These are phyloP conservation scores for Ordospora pajunii DNA, from an alignment of 371 early-diverging fungal genomes.

Conservation along the genomic window DNA sequence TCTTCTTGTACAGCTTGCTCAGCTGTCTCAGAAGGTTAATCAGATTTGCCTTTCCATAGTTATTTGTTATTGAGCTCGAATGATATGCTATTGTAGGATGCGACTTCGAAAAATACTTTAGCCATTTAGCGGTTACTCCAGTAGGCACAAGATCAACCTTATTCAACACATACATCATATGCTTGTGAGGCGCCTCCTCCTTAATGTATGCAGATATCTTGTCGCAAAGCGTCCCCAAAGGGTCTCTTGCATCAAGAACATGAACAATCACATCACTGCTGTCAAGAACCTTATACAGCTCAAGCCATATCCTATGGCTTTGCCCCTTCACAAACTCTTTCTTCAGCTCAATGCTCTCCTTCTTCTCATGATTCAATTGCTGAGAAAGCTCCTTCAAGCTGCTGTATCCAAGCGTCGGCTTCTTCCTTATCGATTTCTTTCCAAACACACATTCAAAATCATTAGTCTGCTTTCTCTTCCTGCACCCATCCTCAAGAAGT, in stretches of 20 bases:
- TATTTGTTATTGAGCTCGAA: slow-evolving; percentile 78
- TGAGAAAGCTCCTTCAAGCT: slow-evolving; percentile 73
- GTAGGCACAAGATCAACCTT: slow-evolving; percentile 98
- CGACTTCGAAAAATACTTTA: slow-evolving; percentile 73
- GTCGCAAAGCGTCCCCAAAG: slow-evolving; percentile 82
- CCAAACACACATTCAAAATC: slow-evolving; percentile 80
- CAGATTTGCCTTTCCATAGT: slow-evolving; percentile 91
- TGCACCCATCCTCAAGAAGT: slow-evolving; percentile 68
- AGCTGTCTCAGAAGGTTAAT: slow-evolving; percentile 92
- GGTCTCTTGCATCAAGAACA: slow-evolving; percentile 95
- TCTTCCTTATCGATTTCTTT: slow-evolving; percentile 77
- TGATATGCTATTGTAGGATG: slow-evolving; percentile 94
- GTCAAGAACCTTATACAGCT: slow-evolving; percentile 96
- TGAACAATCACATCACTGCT: slow-evolving; percentile 92
- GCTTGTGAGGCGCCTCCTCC: slow-evolving; percentile 87
- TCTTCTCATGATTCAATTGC: slow-evolving; percentile 63
- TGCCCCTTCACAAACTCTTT: slow-evolving; percentile 78
- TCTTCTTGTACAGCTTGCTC: slow-evolving; percentile 76
- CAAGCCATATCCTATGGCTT: slow-evolving; percentile 95
- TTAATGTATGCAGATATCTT: slow-evolving; percentile 79
- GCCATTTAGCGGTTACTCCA: slow-evolving; percentile 93
- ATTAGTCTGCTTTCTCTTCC: slow-evolving; percentile 66
- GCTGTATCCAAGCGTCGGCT: slow-evolving; percentile 66
- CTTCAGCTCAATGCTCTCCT: slow-evolving; percentile 64
- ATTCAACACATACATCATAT: slow-evolving; percentile 92